Evolutionary conservation across 768 basidiomycete genomes (phyloP).

Genomic region (Lentinula guzmanii): DNA sequence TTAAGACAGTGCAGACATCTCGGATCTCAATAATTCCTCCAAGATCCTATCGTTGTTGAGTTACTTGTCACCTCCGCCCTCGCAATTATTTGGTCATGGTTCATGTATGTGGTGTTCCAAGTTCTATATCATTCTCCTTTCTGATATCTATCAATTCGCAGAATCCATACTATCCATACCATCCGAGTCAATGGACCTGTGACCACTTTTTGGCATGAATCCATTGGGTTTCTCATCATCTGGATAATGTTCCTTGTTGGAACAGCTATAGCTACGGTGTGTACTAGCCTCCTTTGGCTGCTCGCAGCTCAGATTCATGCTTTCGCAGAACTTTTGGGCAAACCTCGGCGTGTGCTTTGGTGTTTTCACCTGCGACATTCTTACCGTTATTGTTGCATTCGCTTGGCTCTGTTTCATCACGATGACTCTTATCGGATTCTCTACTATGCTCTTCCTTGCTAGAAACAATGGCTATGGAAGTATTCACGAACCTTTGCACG

Average conservation of each 20-base stretch:
- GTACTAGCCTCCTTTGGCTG: neutral
- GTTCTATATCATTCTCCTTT: neutral
- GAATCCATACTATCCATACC: constrained; percentile 23
- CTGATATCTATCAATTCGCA: neutral
- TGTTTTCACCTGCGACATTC: neutral
- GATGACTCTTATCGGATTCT: neutral
- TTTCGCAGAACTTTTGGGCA: neutral
- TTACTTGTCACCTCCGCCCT: constrained; percentile 35
- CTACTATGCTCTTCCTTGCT: neutral
- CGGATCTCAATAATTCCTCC: neutral
- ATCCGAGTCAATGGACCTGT: constrained; percentile 1
- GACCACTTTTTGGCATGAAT: constrained; percentile 17
- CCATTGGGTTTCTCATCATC: constrained; percentile 34
- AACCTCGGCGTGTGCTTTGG: neutral
- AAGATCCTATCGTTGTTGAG: constrained; percentile 43
- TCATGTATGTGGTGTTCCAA: constrained; percentile 3
- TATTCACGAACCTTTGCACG: neutral
- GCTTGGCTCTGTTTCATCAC: neutral
- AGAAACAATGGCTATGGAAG: constrained; percentile 1
- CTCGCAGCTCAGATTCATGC: neutral
- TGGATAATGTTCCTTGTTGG: constrained; percentile 44
- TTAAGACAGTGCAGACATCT: no score
- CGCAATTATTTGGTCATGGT: constrained; percentile 36
- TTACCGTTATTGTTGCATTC: constrained; percentile 1
- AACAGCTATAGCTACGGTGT: constrained; percentile 32